A percentile compares a stretch with the other conserved stretches of the same genome.
phyloP scores from a whole-genome alignment of 257 asterid species.

The Ilex asprella region DNA sequence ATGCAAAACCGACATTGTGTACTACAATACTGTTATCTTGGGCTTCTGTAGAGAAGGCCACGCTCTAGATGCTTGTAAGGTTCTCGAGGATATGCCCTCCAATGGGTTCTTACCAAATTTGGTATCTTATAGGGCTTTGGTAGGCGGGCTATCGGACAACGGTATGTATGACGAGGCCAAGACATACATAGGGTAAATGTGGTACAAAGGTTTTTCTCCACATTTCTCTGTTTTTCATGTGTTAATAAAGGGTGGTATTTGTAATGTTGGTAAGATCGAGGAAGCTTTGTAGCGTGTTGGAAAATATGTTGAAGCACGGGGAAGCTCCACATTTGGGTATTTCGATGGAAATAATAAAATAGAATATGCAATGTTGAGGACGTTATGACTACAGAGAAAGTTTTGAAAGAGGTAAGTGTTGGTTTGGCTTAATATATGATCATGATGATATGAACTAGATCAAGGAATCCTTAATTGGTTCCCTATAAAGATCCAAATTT shows the following conservation, averaged over 20 bases:
- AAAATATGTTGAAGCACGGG: conserved; percentile 41
- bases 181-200: conserved; percentile 43
- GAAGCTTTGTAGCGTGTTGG: conserved; percentile 66
- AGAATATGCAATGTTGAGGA: conserved; percentile 43
- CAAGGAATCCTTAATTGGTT: conserved; percentile 26
- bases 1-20: conserved; percentile 79
- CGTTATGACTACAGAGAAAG: conserved; percentile 22
- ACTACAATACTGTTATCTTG: conserved; percentile 67
- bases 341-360: conserved; percentile 63
- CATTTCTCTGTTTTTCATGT: conserved; percentile 64
- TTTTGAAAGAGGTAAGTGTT: conserved; percentile 43
- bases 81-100: conserved; percentile 68
- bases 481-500: no score
- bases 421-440: conserved; percentile 58
- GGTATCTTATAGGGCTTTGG: conserved; percentile 62
- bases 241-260: conserved; percentile 61
- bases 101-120: conserved; percentile 79
- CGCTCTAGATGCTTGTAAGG: conserved; percentile 80
- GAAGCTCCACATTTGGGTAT: conserved; percentile 52
- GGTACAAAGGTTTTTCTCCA: conserved; percentile 46
- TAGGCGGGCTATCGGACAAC: conserved; percentile 65
- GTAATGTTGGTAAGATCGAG: conserved; percentile 51
- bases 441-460: conserved; percentile 34
- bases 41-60: conserved; percentile 81
- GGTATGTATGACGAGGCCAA: conserved; percentile 76